Conservation (phyloP, 2,329 filamentous ascomycete species). For the Exophiala alcalophila region DNA sequence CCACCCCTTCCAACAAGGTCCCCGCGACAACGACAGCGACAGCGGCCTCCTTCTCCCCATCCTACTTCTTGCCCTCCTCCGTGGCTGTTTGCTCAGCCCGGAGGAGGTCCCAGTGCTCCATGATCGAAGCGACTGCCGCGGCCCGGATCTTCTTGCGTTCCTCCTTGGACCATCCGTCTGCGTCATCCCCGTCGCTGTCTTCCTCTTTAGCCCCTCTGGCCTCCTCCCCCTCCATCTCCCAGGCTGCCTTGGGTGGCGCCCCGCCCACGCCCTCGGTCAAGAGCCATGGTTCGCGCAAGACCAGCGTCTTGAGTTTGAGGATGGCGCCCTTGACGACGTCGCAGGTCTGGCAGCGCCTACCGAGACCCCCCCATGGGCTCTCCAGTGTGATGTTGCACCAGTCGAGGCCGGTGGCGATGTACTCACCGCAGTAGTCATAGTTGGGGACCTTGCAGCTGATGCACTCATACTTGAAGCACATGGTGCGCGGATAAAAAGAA, state of each 20-base stretch:
- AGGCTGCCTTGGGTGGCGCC: constrained; percentile 19
- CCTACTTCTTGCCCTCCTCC: constrained; percentile 6
- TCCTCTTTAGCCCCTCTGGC: background rate
- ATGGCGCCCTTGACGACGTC: constrained; percentile 18
- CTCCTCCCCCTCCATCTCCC: constrained; percentile 19
- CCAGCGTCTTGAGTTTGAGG: constrained; percentile 10
- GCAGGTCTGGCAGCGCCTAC: constrained; percentile 18
- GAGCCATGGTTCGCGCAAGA: constrained; percentile 24
- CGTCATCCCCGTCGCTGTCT: constrained; percentile 11
- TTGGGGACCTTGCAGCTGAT: constrained; percentile 10
- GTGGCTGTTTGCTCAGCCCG: constrained; percentile 12
- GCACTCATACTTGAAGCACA: constrained; percentile 22
- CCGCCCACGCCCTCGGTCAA: constrained; percentile 22
- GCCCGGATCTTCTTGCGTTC: constrained; percentile 9
- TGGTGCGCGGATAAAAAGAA: background rate
- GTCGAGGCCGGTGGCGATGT: constrained; percentile 1
- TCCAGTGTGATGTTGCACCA: constrained; percentile 12
- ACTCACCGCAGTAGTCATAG: constrained; percentile 13
- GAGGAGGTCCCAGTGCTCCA: constrained; percentile 13
- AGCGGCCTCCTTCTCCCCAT: background rate
- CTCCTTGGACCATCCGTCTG: constrained; percentile 17
- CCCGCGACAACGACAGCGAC: background rate
- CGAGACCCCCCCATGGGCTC: constrained; percentile 10
- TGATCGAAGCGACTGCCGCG: constrained; percentile 15
- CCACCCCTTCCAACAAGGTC: constrained; percentile 1